These are phyloP conservation scores for Fusarium chaquense DNA, from an alignment of 2,329 filamentous ascomycete genomes.

Conservation along the genomic window DNA sequence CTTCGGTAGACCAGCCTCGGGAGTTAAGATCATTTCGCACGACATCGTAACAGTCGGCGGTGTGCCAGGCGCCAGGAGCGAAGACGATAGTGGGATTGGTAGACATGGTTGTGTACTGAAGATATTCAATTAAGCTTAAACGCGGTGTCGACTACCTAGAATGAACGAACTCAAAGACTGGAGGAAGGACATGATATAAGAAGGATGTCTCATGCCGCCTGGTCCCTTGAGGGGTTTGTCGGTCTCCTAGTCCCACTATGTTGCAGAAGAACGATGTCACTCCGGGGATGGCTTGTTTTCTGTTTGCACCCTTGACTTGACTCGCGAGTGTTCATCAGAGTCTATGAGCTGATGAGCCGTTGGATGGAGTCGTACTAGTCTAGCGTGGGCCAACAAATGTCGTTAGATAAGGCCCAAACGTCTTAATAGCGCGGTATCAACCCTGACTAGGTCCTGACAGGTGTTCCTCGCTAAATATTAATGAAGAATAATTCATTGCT, in stretches of 20 bases:
- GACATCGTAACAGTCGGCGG: constrained; percentile 12
- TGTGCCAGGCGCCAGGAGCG: constrained; percentile 17
- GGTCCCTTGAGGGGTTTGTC: background rate
- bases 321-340: background rate
- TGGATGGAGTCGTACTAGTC: background rate
- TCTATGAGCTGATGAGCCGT: background rate
- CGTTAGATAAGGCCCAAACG: background rate
- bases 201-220: background rate
- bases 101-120: background rate
- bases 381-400: background rate
- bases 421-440: background rate
- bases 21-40: constrained; percentile 4
- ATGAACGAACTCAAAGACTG: background rate
- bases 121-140: background rate
- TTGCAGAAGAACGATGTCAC: background rate
- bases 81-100: constrained; percentile 22
- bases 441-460: background rate
- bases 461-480: background rate
- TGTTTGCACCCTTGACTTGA: background rate
- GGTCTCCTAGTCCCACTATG: background rate
- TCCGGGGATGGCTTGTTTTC: background rate
- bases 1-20: constrained; percentile 9
- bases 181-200: background rate
- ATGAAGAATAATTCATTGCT: background rate
- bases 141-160: background rate